Evolutionary conservation across 805 yeast species (phyloP), one percentile per base, ranked within the genome.

Genomic region (Pichia manshurica): DNA sequence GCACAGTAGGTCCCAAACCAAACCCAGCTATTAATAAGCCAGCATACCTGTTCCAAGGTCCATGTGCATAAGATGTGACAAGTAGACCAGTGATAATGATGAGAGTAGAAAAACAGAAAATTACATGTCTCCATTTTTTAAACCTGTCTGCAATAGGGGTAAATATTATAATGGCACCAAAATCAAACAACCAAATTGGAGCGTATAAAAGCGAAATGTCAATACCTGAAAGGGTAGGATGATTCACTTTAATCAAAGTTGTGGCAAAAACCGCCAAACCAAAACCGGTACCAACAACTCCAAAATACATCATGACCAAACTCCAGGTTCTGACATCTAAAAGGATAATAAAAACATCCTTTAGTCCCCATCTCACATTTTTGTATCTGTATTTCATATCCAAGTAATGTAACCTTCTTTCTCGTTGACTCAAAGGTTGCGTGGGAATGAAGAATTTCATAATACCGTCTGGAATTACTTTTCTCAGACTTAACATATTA

Each of bases 1-100:
- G 96, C 13, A 87, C 95, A 0, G 96, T 87, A 19, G 96, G 93
- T 10, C 96, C 96, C 43, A 87, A 72, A 0, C 96, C 96, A 55
- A 82, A 84, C 0, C 96, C 96, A 6, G 87, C 81, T 59, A 87
- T 80, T 51, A 87, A 71, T 45, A 87, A 70, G 0, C 96, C 96
- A 7, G 79, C 95, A 62, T 86, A 87, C 56, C 78, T 76, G 48
- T 77, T 73, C 96, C 96, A 87, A 23, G 79, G 67, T 3, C 80
- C 82, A 10, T 70, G 69, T 0, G 95, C 93, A 60, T 71, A 87
- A 0, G 95, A 87, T 16, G 85, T 79, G 28, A 87, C 87, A 42
- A 84, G 64, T 65, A 87, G 66, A 2, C 96, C 96, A 34, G 73
- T 68, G 28, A 87, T 85, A 57, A 88, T 86, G 42, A 88, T 77